Conservation (phyloP, 1,284 basidiomycete genomes). For the Rhodotorula sp. region DNA sequence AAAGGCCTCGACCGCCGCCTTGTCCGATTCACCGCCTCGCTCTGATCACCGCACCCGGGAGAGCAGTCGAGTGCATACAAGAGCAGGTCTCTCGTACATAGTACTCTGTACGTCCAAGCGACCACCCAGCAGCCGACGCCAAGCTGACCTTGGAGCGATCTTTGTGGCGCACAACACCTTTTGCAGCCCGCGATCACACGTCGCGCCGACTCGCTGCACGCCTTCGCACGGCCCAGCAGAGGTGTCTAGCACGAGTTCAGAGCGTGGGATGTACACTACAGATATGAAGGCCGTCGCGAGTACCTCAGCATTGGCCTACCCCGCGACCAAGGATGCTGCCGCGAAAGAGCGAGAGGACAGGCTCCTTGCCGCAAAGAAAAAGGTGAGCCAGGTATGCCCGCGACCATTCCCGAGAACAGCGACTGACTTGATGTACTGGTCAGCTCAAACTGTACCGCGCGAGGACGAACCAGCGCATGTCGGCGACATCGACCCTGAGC, state of each 20-base stretch:
- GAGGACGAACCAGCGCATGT: conserved; percentile 33
- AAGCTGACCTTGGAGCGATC: too few species aligned
- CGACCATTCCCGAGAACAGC: not conserved
- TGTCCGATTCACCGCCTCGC: too few species aligned
- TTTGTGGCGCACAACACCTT: too few species aligned
- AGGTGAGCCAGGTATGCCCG: conserved; percentile 18
- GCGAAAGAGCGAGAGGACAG: conserved; percentile 38
- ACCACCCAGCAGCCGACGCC: too few species aligned
- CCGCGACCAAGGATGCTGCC: conserved; percentile 36
- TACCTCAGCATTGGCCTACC: conserved; percentile 13
- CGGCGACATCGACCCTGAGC: conserved; percentile 9
- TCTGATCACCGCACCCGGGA: too few species aligned
- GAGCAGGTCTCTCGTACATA: not conserved
- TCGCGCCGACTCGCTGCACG: too few species aligned
- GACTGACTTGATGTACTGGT: not conserved
- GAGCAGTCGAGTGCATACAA: not conserved
- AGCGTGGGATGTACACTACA: too few species aligned
- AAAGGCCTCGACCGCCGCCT: too few species aligned
- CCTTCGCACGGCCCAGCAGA: not conserved
- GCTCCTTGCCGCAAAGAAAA: conserved; percentile 39
- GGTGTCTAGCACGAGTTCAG: too few species aligned
- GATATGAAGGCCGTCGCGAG: conserved; percentile 19
- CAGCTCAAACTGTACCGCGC: conserved; percentile 40
- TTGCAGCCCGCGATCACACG: too few species aligned
- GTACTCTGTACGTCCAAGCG: too few species aligned